Conservation (phyloP, 2,329 filamentous ascomycete genomes). For the Trichoderma sp. region DNA sequence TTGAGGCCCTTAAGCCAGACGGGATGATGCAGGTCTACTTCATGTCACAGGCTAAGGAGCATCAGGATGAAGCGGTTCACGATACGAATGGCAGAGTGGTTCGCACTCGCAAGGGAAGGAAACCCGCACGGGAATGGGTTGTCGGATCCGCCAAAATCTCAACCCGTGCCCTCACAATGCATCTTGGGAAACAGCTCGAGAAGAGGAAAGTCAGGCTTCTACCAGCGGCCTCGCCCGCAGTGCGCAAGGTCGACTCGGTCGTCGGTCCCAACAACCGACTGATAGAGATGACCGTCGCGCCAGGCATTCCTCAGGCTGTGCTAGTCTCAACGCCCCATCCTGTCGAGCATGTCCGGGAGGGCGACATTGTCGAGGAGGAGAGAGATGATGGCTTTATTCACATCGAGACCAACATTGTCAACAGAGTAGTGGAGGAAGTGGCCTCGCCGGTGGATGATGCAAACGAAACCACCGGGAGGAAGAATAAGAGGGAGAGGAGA, state of each 20-base stretch:
- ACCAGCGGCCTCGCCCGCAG: conserved; percentile 13
- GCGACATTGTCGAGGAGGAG: conserved; percentile 23
- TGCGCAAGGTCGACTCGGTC: conserved; percentile 21
- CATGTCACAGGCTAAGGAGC: conserved; percentile 18
- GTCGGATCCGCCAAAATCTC: conserved; percentile 23
- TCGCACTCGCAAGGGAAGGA: conserved; percentile 8
- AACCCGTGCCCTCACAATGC: conserved; percentile 7
- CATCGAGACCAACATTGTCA: conserved; percentile 19
- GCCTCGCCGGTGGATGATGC: background rate
- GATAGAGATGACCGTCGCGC: conserved; percentile 20
- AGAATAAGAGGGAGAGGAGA: conserved; percentile 1
- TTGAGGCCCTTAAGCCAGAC: conserved; percentile 11
- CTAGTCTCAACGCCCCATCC: conserved; percentile 12
- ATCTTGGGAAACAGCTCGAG: conserved; percentile 18
- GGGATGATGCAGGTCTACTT: conserved; percentile 24
- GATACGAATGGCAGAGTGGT: background rate
- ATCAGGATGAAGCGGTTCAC: background rate
- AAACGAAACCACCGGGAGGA: conserved; percentile 1
- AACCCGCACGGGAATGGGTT: conserved; percentile 14
- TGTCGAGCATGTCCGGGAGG: conserved; percentile 16
- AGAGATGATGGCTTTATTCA: conserved; percentile 17
- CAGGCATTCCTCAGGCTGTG: conserved; percentile 16
- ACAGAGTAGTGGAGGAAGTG: conserved; percentile 1
- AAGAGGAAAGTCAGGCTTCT: conserved; percentile 17
- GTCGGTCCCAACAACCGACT: conserved; percentile 23